A percentile compares a stretch with the other conserved stretches of the same genome.
These are phyloP conservation scores for Raphanus hybrid DNA, from an alignment of 441 rosid genomes.

Conservation along the genomic window DNA sequence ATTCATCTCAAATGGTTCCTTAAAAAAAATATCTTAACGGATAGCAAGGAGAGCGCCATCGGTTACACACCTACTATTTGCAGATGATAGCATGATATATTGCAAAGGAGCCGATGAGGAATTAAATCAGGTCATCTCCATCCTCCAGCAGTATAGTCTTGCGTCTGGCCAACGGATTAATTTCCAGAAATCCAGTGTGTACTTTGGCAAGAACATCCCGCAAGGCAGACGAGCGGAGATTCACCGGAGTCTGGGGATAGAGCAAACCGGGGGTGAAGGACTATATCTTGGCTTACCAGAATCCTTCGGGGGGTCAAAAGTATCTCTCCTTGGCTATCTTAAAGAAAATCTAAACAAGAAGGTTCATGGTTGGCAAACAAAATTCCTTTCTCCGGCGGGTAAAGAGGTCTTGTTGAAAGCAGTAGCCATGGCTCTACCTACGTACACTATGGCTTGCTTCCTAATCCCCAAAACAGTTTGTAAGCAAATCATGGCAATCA, in stretches of 20 bases:
- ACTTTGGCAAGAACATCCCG: not conserved
- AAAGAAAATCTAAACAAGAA: not conserved
- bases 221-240: not conserved
- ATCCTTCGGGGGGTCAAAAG: not conserved
- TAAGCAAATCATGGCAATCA: not conserved
- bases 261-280: not conserved
- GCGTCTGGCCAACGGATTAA: not conserved
- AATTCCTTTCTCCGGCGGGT: not conserved
- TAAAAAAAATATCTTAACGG: not conserved
- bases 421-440: not conserved
- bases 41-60: too few relatives aligned
- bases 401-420: not conserved
- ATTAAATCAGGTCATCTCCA: too few relatives aligned
- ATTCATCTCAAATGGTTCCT: constrained; percentile 7
- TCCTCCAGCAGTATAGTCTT: not conserved
- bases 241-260: not conserved
- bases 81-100: too few relatives aligned
- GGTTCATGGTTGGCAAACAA: not conserved
- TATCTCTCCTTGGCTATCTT: not conserved
- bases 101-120: too few relatives aligned
- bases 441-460: not conserved
- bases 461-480: not conserved
- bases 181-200: not conserved
- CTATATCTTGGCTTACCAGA: not conserved
- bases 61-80: too few relatives aligned